These are phyloP conservation scores for Euphorbia schlechtendalii DNA, from an alignment of 441 rosid genomes.

Conservation along the genomic window DNA sequence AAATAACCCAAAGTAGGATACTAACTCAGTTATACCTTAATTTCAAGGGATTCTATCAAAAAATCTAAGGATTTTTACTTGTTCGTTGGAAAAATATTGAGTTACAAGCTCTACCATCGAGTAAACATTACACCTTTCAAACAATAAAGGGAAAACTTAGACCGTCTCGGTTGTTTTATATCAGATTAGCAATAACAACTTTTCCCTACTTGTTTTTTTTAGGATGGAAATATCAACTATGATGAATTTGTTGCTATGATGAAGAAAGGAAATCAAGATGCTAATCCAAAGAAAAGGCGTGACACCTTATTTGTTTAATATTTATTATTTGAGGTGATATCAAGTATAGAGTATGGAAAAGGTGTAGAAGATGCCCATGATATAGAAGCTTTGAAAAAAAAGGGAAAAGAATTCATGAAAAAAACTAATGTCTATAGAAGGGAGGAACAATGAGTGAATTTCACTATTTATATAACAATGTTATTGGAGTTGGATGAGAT, in stretches of 20 bases:
- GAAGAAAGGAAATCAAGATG: conserved; percentile 81
- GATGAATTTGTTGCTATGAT: conserved; percentile 84
- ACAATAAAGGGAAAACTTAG: too few relatives aligned
- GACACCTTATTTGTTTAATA: conserved; percentile 22
- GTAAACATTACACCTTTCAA: too few relatives aligned
- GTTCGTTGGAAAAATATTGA: too few relatives aligned
- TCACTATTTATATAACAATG: background rate
- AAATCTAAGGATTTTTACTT: too few relatives aligned
- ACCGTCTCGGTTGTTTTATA: too few relatives aligned
- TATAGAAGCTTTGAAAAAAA: background rate
- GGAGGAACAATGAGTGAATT: background rate
- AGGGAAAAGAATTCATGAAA: background rate
- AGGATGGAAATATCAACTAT: conserved; percentile 79
- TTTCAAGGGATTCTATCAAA: too few relatives aligned
- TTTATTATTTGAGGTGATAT: background rate
- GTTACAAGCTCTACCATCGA: too few relatives aligned
- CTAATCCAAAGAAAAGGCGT: conserved; percentile 63
- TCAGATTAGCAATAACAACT: background rate
- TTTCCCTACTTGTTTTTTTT: background rate
- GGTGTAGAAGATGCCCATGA: background rate
- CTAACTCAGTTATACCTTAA: too few relatives aligned
- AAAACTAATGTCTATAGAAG: background rate
- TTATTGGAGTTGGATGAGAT: conserved; percentile 4
- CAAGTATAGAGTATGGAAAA: background rate
- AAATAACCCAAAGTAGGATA: too few relatives aligned